Conservation (phyloP, 2,329 filamentous ascomycete species). For the Fusarium sulawesiense region DNA sequence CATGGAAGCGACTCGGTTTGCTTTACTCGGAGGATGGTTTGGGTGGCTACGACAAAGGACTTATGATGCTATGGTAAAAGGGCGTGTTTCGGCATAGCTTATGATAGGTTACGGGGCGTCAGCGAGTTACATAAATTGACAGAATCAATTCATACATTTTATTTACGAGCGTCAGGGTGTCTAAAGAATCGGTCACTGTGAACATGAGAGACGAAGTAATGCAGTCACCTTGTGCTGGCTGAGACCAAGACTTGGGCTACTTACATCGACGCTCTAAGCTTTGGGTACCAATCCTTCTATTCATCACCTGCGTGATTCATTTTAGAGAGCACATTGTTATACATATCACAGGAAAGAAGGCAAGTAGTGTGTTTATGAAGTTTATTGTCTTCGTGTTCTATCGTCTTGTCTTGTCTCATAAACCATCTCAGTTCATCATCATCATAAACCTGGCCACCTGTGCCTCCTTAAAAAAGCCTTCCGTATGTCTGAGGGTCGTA, state of each 20-base stretch:
- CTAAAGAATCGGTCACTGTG: rapidly evolving
- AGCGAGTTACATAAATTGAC: conserved; percentile 43
- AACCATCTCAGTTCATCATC: conserved; percentile 26
- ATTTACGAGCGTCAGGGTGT: not conserved
- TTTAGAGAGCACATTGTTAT: not conserved
- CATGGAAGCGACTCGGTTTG: conserved; percentile 13
- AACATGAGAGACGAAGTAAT: too few species aligned
- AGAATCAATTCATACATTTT: conserved; percentile 29
- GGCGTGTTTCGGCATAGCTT: conserved; percentile 20
- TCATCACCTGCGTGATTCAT: not conserved
- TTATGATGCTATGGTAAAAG: conserved; percentile 6
- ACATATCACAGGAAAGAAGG: not conserved
- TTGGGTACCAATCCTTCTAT: not conserved
- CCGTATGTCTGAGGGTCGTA: conserved; percentile 24
- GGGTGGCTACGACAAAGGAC: conserved; percentile 18
- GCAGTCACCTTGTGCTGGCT: too few species aligned
- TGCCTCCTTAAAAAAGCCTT: conserved; percentile 15
- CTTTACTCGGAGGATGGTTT: conserved; percentile 17
- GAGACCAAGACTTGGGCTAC: not conserved
- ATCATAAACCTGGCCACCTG: conserved; percentile 11
- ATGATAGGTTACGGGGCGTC: not conserved
- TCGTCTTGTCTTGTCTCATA: conserved; percentile 3
- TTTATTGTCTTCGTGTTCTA: conserved; percentile 6
- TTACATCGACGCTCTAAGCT: rapidly evolving
- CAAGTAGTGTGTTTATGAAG: not conserved